phyloP scores from a whole-genome alignment of 768 basidiomycete species.

The Galerina sulciceps region DNA sequence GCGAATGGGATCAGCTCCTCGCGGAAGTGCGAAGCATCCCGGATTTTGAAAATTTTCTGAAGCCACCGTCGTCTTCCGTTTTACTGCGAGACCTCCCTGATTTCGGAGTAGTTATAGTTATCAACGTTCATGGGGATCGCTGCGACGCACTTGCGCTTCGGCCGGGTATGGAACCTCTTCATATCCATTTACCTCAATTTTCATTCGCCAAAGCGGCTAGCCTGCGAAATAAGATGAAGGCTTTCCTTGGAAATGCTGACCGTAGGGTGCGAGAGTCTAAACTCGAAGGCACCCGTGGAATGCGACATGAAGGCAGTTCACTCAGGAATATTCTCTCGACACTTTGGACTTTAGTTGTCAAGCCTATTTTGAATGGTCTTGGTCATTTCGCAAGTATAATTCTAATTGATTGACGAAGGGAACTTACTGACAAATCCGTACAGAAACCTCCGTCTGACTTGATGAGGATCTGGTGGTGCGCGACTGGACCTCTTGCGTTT shows the following conservation, averaged over 20 bases:
- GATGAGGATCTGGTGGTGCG: constrained; percentile 17
- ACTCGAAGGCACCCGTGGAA: neutral
- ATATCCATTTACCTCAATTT: neutral
- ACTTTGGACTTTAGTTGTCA: neutral
- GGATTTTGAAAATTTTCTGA: neutral
- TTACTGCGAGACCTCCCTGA: neutral
- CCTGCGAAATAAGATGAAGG: neutral
- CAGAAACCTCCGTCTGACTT: neutral
- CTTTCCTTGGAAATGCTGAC: neutral
- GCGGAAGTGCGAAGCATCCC: neutral
- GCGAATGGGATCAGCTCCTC: neutral
- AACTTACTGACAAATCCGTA: neutral
- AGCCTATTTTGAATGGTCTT: neutral
- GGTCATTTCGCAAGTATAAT: neutral
- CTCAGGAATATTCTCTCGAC: neutral
- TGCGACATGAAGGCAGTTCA: neutral
- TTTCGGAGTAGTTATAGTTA: neutral
- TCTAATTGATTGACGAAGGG: neutral
- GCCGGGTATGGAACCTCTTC: neutral
- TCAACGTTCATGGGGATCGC: neutral
- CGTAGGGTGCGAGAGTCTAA: neutral
- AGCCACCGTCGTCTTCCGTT: neutral
- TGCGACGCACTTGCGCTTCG: neutral
- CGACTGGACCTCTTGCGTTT: constrained; percentile 14
- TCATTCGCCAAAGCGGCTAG: neutral